Evolutionary conservation across 2,329 filamentous ascomycete species (phyloP).

Genomic region (Sporothrix mexicana): DNA sequence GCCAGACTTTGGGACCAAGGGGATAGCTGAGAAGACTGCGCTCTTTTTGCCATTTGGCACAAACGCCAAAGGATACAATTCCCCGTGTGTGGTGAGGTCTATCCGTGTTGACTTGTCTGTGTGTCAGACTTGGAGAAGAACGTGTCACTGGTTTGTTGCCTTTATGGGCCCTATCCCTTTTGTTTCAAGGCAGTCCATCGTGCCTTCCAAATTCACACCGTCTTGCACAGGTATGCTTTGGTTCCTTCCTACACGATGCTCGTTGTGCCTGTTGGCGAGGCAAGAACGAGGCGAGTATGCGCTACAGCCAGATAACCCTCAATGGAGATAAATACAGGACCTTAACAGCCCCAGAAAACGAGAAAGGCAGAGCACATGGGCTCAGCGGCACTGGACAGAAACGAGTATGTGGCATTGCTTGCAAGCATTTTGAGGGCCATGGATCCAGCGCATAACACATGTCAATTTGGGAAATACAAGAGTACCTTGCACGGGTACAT

Average conservation of each 20-base stretch:
- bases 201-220: not conserved
- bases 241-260: too few relatives aligned
- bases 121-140: not conserved
- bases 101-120: not conserved
- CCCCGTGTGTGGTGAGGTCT: not conserved
- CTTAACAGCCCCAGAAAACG: not conserved
- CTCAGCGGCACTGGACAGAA: not conserved
- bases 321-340: too few relatives aligned
- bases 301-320: not conserved
- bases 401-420: not conserved
- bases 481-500: not conserved
- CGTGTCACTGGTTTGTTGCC: not conserved
- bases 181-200: not conserved
- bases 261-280: not conserved
- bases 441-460: not conserved
- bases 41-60: not conserved
- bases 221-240: too few relatives aligned
- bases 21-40: not conserved
- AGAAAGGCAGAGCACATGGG: not conserved
- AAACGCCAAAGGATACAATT: not conserved
- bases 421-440: not conserved
- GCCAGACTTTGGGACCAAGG: not conserved
- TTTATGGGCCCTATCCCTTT: not conserved
- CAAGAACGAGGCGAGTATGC: slow-evolving; percentile 1
- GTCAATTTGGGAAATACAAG: not conserved